Base-by-base conservation (phyloP, 148 eudicot genomes). In the Nepenthes gracilis region DNA sequence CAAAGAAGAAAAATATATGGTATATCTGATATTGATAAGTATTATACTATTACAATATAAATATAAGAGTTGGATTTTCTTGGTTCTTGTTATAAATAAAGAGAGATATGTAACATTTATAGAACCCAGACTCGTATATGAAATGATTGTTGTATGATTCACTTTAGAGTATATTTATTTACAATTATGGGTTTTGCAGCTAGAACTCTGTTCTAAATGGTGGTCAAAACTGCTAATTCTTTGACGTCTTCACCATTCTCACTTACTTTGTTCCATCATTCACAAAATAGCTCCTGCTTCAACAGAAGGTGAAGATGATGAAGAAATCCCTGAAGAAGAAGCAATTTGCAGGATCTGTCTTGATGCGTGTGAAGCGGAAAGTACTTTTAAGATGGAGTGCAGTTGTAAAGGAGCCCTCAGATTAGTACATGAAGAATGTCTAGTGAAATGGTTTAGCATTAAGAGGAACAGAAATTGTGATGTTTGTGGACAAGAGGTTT, bases 401-500 rank as follows among this genome's bases (percentile, higher is more conserved):
- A 77, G 86, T 68, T 93, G 98, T 74, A 93, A 93, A 75, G 98
- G 98, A 10, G 98, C 86, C 57, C 95, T 93, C 58, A 86, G 91
- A 65, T 77, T 93, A 73, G 96, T 96, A 58, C 98, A 93, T 70
- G 61, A 84, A 79, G 91, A 84, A 55, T 93, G 98, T 74, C 95
- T 96, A 1, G 35, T 93, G 45, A 93, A 84, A 79, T 93, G 98
- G 98, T 93, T 93, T 75, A 75, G 83, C 72, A 93, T 88, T 57
- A 88, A 88, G 76, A 96, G 91, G 57, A 88, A 82, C 80, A 88
- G 82, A 78, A 86, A 65, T 2, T 93, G 98, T 74, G 98, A 93
- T 62, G 84, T 93, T 11, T 93, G 98, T 73, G 82, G 76, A 62
- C 82, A 86, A 71, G 96, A 93, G 67, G 98, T 93, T 57, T 75